Base-by-base conservation (phyloP, 192 early-diverging fungal species). In the Coemansia sp. region DNA sequence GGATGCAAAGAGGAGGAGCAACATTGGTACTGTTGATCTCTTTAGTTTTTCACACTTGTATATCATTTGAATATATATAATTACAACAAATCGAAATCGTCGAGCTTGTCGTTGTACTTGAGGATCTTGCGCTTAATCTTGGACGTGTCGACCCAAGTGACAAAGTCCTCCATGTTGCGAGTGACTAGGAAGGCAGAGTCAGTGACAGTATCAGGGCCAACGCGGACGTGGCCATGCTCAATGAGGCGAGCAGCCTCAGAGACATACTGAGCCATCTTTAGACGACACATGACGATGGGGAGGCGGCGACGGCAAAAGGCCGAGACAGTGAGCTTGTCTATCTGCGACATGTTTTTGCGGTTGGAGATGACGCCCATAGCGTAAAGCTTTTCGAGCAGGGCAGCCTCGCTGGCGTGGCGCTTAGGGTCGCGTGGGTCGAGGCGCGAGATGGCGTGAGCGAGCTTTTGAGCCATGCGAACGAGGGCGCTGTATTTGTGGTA, bases 141-240 rank as follows among this genome's bases (percentile, higher is more conserved):
- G 60, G 93, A 94, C n/a, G 95, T 92, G 65, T 98, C 94, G 12
- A 96, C 94, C 96, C 96, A 98, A 1, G 96, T 96, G 7, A 98
- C 90, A 86, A 91, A 98, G 82, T 98, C 96, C 73, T 98, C 96
- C 88, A 96, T 92, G 64, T 90, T 94, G 19, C 94, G 77, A 9
- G 86, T 93, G 4, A 95, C 92, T 37, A 96, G 64, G 42, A 86
- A 98, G 6, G 95, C 95, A 7, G 95, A 93, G 64, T 98, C 96
- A 6, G 89, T 91, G 29, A 98, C 86, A 8, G 91, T 91, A 64
- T 97, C 88, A 10, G 96, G 94, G 11, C 95, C 96, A 5, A 98
- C 93, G 7, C 96, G 87, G 43, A 98, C 86, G 84, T 98, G 96
- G 27, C 96, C 96, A 70, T 98, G 95, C 82, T 97, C 94, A 27